Evolutionary conservation across 1,284 basidiomycete species (phyloP), one percentile per base, ranked within the genome.

Genomic region (Meripilus lineatus): DNA sequence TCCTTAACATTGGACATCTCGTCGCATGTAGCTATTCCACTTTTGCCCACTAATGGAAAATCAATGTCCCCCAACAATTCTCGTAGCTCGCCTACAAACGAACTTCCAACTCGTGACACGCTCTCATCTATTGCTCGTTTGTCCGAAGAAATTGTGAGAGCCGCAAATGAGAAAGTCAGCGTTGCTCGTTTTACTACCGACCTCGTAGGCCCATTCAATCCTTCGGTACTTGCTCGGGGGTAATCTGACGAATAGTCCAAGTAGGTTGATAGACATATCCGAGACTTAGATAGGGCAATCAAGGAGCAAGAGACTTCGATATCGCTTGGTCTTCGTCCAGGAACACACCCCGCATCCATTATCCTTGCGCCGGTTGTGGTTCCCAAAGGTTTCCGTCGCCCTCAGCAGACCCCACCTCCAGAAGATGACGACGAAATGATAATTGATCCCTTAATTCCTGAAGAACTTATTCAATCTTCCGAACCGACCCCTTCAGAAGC

Each of bases 111-210:
- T 23, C 26, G 40, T 13, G 3, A 32, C 45, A 58, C 82, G 48
- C 65, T 88, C 32, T 68, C 74, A 15, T 69, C 71, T 36, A 72
- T 87, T 38, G 79, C 79, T 1, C 72, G 71, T 50, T 61, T 81
- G 3, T 67, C 74, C 7, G 82, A 84, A 51, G 79, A 84, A 44
- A 59, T 78, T 1, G 59, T 83, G 15, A 75, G 77, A 4, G 72
- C 77, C 2, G 76, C 79, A 7, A 78, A 84, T 51, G 87, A 89
- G 59, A 89, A 89, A 57, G 75, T 83, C 23, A 83, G 78, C 54
- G 68, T 89, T 22, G 81, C 85, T 4, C 75, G 79, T 55, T 75
- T 83, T 14, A 76, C 76, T 22, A 75, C 76, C 48, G 81, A 86
- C 56, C 76, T 80, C 13, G 85, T 87, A 58, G 46, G 76, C 61